Conservation (phyloP, 495 filamentous ascomycete genomes). For the Penicillium antarcticum region DNA sequence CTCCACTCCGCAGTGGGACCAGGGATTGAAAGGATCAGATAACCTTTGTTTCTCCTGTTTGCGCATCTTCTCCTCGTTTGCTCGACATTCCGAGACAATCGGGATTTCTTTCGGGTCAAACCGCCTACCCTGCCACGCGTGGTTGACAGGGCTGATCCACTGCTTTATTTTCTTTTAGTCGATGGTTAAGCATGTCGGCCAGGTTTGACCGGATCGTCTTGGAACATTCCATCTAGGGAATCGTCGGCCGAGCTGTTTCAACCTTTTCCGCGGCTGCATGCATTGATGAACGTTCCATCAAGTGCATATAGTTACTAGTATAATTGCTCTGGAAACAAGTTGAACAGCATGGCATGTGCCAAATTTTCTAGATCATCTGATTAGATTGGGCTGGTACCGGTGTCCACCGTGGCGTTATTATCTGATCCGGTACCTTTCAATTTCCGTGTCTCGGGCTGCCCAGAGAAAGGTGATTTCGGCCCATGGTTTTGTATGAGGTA, state of each 20-base stretch:
- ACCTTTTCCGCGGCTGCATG: neutral
- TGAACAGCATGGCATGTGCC: neutral
- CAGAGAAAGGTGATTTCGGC: too few relatives aligned
- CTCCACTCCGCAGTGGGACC: neutral
- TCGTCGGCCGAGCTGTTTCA: neutral
- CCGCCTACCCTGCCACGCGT: neutral
- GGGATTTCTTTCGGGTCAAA: neutral
- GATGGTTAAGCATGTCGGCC: neutral
- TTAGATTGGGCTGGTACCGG: neutral
- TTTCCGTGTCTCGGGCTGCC: slow-evolving; percentile 6
- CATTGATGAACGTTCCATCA: neutral
- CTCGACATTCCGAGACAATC: neutral
- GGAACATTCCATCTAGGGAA: neutral
- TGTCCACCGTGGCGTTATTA: neutral
- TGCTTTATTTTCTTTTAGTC: neutral
- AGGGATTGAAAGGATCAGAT: slow-evolving; percentile 4
- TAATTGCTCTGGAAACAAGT: neutral
- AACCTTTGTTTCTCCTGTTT: neutral
- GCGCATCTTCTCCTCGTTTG: neutral
- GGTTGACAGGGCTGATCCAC: neutral
- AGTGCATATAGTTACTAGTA: neutral
- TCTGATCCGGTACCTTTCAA: slow-evolving; percentile 12
- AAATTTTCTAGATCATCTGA: slow-evolving; percentile 1
- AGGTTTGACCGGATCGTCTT: neutral
- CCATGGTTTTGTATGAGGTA: too few relatives aligned